Evolutionary conservation across 2,329 filamentous ascomycete species (phyloP).

Genomic region (Phaeosphaeria sp.): DNA sequence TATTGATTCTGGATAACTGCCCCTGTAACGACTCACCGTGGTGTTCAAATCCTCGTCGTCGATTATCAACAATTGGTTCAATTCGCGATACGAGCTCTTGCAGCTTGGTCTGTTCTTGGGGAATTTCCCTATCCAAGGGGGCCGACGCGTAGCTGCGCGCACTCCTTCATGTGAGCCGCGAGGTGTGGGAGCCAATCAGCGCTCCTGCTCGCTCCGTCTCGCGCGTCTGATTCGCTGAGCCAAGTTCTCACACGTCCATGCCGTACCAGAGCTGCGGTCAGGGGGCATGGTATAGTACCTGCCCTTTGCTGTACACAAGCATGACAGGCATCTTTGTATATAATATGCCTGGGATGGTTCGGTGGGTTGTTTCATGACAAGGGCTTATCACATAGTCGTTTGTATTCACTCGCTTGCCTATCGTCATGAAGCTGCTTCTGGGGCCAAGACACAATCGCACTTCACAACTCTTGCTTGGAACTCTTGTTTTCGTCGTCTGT

Average conservation of each 20-base stretch:
- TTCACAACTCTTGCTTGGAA: background rate
- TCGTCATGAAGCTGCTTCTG: background rate
- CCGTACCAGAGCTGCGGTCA: background rate
- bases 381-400: background rate
- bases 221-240: background rate
- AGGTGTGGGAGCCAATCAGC: background rate
- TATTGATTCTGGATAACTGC: background rate
- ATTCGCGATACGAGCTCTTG: background rate
- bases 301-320: background rate
- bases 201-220: background rate
- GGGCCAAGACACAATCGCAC: no score
- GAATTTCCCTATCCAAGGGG: background rate
- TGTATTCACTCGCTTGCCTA: background rate
- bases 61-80: no score
- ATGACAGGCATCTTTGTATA: background rate
- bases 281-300: background rate
- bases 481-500: background rate
- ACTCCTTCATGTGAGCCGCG: background rate
- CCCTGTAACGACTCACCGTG: background rate
- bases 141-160: background rate
- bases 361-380: background rate
- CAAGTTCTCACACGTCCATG: background rate
- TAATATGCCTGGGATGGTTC: background rate
- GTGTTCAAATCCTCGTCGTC: background rate
- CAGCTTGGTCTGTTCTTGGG: background rate